phyloP scores from a whole-genome alignment of 2,329 filamentous ascomycete genomes.

The Fusarium ambrosium region DNA sequence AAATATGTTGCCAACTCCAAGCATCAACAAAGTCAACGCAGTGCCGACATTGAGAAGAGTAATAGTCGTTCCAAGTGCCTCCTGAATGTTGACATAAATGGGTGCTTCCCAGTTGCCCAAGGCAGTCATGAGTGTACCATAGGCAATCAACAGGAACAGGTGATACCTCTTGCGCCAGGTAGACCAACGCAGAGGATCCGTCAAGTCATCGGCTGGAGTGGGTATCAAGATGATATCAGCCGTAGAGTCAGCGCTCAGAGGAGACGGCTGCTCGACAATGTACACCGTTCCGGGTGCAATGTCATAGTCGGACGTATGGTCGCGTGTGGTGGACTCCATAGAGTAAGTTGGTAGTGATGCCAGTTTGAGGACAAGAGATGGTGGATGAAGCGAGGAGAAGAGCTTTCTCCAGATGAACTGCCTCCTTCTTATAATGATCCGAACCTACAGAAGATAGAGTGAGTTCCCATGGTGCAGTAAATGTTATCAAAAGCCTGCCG shows the following conservation, averaged over 20 bases:
- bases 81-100: neutral
- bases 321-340: neutral
- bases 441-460: accelerated
- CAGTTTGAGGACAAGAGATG: neutral
- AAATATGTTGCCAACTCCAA: neutral
- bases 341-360: neutral
- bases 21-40: neutral
- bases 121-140: neutral
- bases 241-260: neutral
- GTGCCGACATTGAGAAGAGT: neutral
- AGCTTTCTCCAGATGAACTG: neutral
- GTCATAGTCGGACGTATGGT: neutral
- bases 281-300: neutral
- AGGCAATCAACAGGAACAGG: neutral
- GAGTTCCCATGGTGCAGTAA: neutral
- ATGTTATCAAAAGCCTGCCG: neutral
- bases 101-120: neutral
- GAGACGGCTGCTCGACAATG: neutral
- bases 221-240: neutral
- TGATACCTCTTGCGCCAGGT: neutral
- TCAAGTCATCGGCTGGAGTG: neutral
- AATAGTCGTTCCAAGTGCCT: neutral
- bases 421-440: neutral
- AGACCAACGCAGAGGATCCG: neutral
- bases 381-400: no score